These are phyloP conservation scores for Nasturtium officinale DNA, from an alignment of 345 rosid species.

Conservation along the genomic window DNA sequence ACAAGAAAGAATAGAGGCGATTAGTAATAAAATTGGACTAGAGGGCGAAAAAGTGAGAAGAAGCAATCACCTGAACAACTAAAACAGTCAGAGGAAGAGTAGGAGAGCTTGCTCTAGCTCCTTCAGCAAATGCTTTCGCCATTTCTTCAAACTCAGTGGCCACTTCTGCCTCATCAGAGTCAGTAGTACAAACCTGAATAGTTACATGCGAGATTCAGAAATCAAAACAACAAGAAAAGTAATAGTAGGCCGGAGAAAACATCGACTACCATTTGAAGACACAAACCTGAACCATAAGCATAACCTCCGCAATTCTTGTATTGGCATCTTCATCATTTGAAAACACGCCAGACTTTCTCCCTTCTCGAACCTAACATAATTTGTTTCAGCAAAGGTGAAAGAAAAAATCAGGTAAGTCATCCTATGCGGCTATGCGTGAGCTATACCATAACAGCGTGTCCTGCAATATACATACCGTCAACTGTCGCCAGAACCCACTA, in stretches of 20 bases:
- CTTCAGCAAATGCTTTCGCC: constrained; percentile 65
- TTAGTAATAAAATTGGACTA: not conserved
- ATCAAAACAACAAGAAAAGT: constrained; percentile 1
- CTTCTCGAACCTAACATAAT: constrained; percentile 82
- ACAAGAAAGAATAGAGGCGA: constrained; percentile 20
- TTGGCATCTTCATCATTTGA: constrained; percentile 50
- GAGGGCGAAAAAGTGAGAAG: not conserved
- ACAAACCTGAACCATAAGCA: constrained; percentile 95
- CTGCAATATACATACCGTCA: constrained; percentile 59
- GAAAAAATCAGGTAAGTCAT: not conserved
- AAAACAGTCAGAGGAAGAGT: constrained; percentile 76
- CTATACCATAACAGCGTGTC: constrained; percentile 9
- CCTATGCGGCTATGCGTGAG: not conserved
- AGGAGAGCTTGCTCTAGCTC: constrained; percentile 68
- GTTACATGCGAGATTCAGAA: constrained; percentile 12
- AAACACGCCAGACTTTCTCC: constrained; percentile 58
- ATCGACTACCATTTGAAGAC: constrained; percentile 16
- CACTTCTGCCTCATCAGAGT: constrained; percentile 54
- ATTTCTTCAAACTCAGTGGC: constrained; percentile 66
- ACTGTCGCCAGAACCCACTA: constrained; percentile 93
- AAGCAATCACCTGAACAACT: constrained; percentile 76
- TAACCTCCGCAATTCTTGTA: constrained; percentile 69
- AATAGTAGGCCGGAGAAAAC: not conserved
- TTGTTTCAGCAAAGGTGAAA: constrained; percentile 13
- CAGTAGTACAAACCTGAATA: constrained; percentile 58